phyloP scores from a whole-genome alignment of 257 asterid genomes.

The Plantago major region DNA sequence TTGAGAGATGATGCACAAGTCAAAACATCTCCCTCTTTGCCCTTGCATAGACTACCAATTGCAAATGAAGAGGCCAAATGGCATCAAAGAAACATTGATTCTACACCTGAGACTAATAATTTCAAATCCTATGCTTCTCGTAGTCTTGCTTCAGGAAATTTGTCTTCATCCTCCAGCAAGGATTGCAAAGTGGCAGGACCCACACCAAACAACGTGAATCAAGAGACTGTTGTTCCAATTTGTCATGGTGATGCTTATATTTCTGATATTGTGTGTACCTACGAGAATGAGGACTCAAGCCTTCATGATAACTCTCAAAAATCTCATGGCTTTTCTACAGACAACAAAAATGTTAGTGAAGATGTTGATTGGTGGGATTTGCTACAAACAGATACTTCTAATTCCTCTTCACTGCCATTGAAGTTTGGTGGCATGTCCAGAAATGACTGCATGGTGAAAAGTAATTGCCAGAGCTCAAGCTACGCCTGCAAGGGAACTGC shows the following conservation, averaged over 20 bases:
- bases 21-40: slow-evolving; percentile 24
- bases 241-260: slow-evolving; percentile 20
- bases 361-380: slow-evolving; percentile 20
- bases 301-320: slow-evolving; percentile 27
- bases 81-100: slow-evolving; percentile 21
- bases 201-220: slow-evolving; percentile 22
- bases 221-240: slow-evolving; percentile 19
- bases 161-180: slow-evolving; percentile 30
- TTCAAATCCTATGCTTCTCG: slow-evolving; percentile 21
- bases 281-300: slow-evolving; percentile 11
- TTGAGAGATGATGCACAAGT: slow-evolving; percentile 24
- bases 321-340: slow-evolving; percentile 16
- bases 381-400: slow-evolving; percentile 24
- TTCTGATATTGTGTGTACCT: slow-evolving; percentile 21
- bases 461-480: slow-evolving; percentile 19
- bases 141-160: slow-evolving; percentile 24
- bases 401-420: slow-evolving; percentile 24
- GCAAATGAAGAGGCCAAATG: slow-evolving; percentile 30
- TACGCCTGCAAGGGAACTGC: slow-evolving; percentile 25
- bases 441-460: slow-evolving; percentile 12
- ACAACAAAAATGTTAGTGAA: slow-evolving; percentile 17
- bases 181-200: slow-evolving; percentile 20
- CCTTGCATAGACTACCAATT: slow-evolving; percentile 21
- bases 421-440: slow-evolving; percentile 19
- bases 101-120: slow-evolving; percentile 28